Conservation (phyloP, 2,329 filamentous ascomycete genomes). For the Cytospora leucostoma region DNA sequence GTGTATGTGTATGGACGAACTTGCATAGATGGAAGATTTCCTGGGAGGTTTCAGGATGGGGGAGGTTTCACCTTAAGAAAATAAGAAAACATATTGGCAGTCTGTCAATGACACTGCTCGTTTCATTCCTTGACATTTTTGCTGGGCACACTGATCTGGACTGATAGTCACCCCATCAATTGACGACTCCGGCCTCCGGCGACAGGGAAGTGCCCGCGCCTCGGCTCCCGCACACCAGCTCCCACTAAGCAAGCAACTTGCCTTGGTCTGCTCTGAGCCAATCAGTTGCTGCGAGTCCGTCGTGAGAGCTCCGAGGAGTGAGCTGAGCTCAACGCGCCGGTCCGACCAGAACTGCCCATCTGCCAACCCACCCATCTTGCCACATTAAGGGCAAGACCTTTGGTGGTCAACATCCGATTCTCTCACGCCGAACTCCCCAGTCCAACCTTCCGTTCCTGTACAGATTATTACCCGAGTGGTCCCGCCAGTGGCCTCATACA, state of each 20-base stretch:
- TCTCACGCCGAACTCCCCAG: constrained; percentile 3
- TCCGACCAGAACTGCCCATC: constrained; percentile 12
- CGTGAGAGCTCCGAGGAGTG: constrained; percentile 6
- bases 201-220: neutral
- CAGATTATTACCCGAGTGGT: constrained; percentile 1
- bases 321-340: constrained; percentile 15
- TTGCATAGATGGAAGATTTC: too few relatives aligned
- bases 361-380: neutral
- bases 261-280: neutral
- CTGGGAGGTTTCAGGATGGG: too few relatives aligned
- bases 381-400: too few relatives aligned
- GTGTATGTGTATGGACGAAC: too few relatives aligned
- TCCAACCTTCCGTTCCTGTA: constrained; percentile 6
- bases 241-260: neutral
- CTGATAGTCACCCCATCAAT: too few relatives aligned
- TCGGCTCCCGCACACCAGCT: neutral
- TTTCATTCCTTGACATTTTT: too few relatives aligned
- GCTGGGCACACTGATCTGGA: too few relatives aligned
- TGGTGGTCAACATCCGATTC: constrained; percentile 15
- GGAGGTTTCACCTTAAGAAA: too few relatives aligned
- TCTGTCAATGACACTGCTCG: too few relatives aligned
- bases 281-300: constrained; percentile 8
- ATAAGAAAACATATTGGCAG: too few relatives aligned
- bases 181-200: too few relatives aligned
- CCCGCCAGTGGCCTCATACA: constrained; percentile 23